Evolutionary conservation across 148 eudicot genomes (phyloP), one percentile per base, ranked within the genome.

Genomic region (Amaranthus cruentus): DNA sequence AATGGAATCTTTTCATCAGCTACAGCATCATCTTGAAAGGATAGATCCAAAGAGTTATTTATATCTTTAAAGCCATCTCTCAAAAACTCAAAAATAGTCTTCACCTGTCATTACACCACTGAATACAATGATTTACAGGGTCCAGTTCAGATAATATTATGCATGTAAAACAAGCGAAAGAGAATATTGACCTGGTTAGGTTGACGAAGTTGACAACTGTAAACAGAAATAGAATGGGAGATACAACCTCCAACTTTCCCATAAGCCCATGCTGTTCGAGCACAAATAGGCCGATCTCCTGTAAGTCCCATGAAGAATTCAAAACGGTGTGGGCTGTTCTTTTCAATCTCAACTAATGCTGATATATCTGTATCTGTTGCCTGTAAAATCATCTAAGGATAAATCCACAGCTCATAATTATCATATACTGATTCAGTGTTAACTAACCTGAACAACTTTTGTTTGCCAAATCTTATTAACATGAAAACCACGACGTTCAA

Each of bases 201-300:
- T 81, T 87, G 93, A 80, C 97, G 96, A 71, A 94, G 89, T 77
- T 90, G 91, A 83, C 98, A 94, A 55, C 97, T 95, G 74, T 78
- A 91, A 76, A 95, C 98, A 56, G 98, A 95, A 72, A 95, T 84
- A 85, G 97, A 97, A 82, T 95, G 98, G 78, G 98, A 90, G 75
- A 95, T 91, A 53, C 89, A 87, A 73, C 98, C 98, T 66, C 98
- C 98, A 68, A 91, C 81, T 78, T 91, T 95, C 73, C 97, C 97
- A 76, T 89, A 95, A 55, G 98, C 98, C 98, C 97, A 95, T 61
- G 98, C 98, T 52, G 98, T 91, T 69, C 98, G 91, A 77, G 98
- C 98, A 87, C 98, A 95, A 75, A 95, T 90, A 56, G 98, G 97
- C 64, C 84, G 93, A 82, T 95, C 98, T 65, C 98, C 98, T 60